phyloP scores from a whole-genome alignment of 805 yeast species.

The Metschnikowia shivogae region DNA sequence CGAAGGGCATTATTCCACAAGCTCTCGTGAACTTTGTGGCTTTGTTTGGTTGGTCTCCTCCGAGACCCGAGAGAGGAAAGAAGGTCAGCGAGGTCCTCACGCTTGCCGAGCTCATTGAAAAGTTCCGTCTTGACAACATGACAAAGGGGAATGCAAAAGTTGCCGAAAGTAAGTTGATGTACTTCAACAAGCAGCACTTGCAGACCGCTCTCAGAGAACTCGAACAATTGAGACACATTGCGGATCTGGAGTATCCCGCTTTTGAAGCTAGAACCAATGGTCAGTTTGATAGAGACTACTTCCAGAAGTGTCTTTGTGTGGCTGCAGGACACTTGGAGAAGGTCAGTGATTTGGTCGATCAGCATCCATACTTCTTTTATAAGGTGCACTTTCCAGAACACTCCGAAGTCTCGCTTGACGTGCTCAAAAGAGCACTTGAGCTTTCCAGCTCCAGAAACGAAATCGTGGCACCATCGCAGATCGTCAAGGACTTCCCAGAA shows the following conservation, averaged over 20 bases:
- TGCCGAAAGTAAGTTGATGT: constrained; percentile 67
- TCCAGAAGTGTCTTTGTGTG: constrained; percentile 36
- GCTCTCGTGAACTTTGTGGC: constrained; percentile 85
- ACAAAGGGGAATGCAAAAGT: constrained; percentile 95
- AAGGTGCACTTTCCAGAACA: constrained; percentile 26
- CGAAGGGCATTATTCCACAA: constrained; percentile 73
- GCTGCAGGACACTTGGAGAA: constrained; percentile 50
- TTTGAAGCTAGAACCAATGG: constrained; percentile 14
- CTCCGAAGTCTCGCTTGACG: constrained; percentile 5
- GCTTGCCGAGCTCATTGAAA: constrained; percentile 46
- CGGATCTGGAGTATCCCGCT: constrained; percentile 26
- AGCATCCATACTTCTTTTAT: constrained; percentile 48
- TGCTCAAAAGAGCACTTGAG: constrained; percentile 16
- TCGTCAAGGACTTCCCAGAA: constrained; percentile 2
- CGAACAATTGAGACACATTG: constrained; percentile 30
- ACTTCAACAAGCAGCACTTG: constrained; percentile 73
- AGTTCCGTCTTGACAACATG: constrained; percentile 64
- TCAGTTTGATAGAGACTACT: constrained; percentile 25
- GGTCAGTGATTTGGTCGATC: constrained; percentile 46
- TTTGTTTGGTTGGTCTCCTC: constrained; percentile 93
- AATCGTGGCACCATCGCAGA: constrained; percentile 1
- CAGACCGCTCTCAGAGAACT: constrained; percentile 38
- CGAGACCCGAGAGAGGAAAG: constrained; percentile 46
- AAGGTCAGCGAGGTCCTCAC: constrained; percentile 49
- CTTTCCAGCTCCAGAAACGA: constrained; percentile 7